These are phyloP conservation scores for Geotrichum candidum DNA, from an alignment of 1,139 yeast genomes.

Conservation along the genomic window DNA sequence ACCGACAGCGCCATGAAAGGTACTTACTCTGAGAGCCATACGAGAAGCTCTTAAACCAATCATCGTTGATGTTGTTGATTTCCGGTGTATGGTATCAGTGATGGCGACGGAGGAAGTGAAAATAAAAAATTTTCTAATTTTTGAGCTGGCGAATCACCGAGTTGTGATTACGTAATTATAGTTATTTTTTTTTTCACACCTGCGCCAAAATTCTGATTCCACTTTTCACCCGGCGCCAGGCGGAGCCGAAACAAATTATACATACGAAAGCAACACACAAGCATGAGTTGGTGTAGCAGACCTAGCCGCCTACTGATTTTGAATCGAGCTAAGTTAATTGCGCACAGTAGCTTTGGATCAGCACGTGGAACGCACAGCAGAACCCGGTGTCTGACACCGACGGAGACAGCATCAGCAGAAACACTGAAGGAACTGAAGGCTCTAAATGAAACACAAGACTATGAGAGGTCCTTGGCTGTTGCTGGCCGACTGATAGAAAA, in stretches of 20 bases:
- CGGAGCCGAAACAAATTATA: not conserved
- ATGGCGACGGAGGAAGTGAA: not conserved
- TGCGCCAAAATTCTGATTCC: not conserved
- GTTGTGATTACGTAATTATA: not conserved
- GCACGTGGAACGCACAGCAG: not conserved
- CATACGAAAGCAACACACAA: not conserved
- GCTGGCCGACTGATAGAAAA: not conserved
- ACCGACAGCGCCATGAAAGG: not conserved
- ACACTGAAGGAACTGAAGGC: not conserved
- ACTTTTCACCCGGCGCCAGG: not conserved
- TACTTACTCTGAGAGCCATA: conserved; percentile 12
- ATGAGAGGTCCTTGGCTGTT: not conserved
- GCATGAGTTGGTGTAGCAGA: conserved; percentile 1
- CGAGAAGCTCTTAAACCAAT: conserved; percentile 14
- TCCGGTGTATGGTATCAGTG: not conserved
- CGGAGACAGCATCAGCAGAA: not conserved
- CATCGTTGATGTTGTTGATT: conserved; percentile 2
- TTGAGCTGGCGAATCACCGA: conserved; percentile 2
- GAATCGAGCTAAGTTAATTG: not conserved
- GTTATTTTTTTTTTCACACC: not conserved
- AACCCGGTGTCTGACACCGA: not conserved
- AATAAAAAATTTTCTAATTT: not conserved
- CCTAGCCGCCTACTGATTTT: not conserved
- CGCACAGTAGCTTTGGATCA: not conserved
- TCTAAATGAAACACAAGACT: not conserved